Evolutionary conservation across 192 early-diverging fungal species (phyloP).

Genomic region (Coemansia reversa): DNA sequence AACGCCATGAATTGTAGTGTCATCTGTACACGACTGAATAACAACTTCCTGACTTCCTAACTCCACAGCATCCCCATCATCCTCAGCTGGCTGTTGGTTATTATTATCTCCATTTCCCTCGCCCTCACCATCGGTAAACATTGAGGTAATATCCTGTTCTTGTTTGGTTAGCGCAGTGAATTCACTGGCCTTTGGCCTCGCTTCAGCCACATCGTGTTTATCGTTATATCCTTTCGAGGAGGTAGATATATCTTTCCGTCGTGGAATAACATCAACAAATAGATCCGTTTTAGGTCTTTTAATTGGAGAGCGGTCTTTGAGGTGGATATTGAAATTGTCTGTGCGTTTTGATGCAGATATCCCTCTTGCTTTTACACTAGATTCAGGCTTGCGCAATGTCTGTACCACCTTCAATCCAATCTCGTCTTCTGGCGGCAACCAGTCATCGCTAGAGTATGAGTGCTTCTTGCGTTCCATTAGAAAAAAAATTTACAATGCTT

Average conservation of each 20-base stretch:
- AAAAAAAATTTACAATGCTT: no score
- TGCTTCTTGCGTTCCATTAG: no score
- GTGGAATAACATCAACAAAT: not conserved
- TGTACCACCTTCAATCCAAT: conserved; percentile 21
- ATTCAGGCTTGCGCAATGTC: conserved; percentile 8
- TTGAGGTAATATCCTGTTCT: conserved; percentile 21
- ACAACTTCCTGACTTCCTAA: no score
- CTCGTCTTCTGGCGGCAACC: conserved; percentile 26
- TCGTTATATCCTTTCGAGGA: no score
- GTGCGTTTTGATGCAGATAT: no score
- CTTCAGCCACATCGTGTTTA: no score
- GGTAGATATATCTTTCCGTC: no score
- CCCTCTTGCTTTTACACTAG: not conserved
- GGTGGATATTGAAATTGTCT: no score
- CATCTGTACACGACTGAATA: not conserved
- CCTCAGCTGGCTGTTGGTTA: not conserved
- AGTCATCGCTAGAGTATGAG: conserved; percentile 3
- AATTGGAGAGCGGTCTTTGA: no score
- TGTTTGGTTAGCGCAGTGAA: not conserved
- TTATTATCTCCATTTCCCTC: not conserved
- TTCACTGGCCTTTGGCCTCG: not conserved
- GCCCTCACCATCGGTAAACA: conserved; percentile 23
- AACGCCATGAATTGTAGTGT: not conserved
- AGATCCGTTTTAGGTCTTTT: not conserved
- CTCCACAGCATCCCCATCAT: not conserved